These are phyloP conservation scores for Trematosphaeria pertusa DNA, from an alignment of 2,329 filamentous ascomycete species.

Conservation along the genomic window DNA sequence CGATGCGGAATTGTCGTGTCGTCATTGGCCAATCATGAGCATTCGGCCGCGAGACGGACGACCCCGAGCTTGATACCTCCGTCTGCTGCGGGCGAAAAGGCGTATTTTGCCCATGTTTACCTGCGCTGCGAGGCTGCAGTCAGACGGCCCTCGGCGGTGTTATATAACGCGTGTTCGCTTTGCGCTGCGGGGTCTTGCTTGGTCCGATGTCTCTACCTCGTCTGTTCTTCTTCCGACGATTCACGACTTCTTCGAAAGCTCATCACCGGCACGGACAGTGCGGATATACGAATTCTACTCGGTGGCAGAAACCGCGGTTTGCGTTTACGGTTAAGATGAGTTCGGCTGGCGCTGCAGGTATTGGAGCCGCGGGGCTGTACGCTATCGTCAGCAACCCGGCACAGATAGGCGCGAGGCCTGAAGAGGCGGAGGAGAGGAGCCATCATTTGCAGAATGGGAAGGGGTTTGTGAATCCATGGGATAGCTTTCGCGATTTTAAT, in stretches of 20 bases:
- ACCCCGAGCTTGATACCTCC: not conserved
- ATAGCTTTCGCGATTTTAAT: slow-evolving; percentile 55
- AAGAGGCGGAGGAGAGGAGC: slow-evolving; percentile 53
- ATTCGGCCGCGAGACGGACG: no score
- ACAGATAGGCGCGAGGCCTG: slow-evolving; percentile 50
- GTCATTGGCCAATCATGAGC: slow-evolving; percentile 11
- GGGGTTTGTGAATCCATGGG: slow-evolving; percentile 66
- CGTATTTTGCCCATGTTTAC: not conserved
- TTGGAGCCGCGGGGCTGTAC: slow-evolving; percentile 42
- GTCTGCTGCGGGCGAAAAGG: not conserved
- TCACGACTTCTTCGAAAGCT: no score
- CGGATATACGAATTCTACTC: no score
- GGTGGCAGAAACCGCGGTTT: slow-evolving; percentile 34
- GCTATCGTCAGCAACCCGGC: slow-evolving; percentile 51
- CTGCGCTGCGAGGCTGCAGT: no score
- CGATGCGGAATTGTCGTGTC: slow-evolving; percentile 2
- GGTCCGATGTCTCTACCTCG: no score
- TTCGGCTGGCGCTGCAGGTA: slow-evolving; percentile 29
- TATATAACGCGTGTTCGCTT: no score
- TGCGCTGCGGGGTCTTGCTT: no score
- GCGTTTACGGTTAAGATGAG: slow-evolving; percentile 40
- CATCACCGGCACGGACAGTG: no score
- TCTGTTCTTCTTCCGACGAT: no score
- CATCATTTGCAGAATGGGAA: slow-evolving; percentile 62
- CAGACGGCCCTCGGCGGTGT: no score